phyloP scores from a whole-genome alignment of 2,329 filamentous ascomycete genomes.

The Penicillium vulpinum region DNA sequence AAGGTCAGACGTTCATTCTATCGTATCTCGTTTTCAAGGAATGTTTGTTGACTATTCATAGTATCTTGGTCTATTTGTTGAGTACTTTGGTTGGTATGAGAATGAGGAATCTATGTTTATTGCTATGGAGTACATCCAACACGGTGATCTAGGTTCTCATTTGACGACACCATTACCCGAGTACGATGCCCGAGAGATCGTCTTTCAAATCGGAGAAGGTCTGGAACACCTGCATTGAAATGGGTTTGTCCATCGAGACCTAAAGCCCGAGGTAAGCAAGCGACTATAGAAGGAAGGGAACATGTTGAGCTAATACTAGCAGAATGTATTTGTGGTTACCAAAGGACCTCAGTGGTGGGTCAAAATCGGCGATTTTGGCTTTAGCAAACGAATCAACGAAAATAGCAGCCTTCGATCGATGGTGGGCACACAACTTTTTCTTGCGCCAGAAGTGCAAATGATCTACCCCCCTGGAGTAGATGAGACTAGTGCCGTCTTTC shows the following conservation, averaged over 20 bases:
- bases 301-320: no score
- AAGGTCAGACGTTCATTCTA: background rate
- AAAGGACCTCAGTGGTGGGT: conserved; percentile 17
- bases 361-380: conserved; percentile 27
- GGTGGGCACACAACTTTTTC: no score
- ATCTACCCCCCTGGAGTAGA: no score
- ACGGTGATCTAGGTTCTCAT: background rate
- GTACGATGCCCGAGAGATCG: background rate
- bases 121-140: conserved; percentile 8
- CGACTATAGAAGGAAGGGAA: no score
- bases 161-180: background rate
- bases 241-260: conserved; percentile 8
- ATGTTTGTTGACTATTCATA: background rate
- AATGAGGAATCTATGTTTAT: background rate
- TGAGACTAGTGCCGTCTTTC: no score
- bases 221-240: conserved; percentile 5
- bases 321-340: conserved; percentile 24
- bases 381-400: conserved; percentile 15
- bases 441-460: no score
- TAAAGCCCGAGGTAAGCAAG: conserved; percentile 5
- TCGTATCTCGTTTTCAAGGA: background rate
- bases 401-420: no score
- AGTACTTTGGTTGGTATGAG: conserved; percentile 11
- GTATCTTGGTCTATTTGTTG: conserved; percentile 5
- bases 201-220: conserved; percentile 2